These are phyloP conservation scores for Lojkania enalia DNA, from an alignment of 2,329 filamentous ascomycete species.

Conservation along the genomic window DNA sequence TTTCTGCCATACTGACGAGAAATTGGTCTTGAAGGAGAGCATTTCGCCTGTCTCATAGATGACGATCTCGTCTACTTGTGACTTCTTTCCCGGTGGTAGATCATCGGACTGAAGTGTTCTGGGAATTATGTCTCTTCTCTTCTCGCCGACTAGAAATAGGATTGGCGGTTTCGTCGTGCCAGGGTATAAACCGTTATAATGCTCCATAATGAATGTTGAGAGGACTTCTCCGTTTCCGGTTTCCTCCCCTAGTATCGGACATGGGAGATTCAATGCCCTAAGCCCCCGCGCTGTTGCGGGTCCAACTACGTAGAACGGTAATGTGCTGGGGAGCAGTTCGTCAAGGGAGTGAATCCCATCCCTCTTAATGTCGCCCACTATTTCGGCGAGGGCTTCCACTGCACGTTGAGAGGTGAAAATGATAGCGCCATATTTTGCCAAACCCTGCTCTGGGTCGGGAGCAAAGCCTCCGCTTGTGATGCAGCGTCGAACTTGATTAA, in stretches of 20 bases:
- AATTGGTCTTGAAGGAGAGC: constrained; percentile 73
- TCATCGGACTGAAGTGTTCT: constrained; percentile 67
- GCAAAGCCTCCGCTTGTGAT: constrained; percentile 53
- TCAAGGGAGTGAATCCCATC: constrained; percentile 25
- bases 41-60: constrained; percentile 88
- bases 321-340: constrained; percentile 50
- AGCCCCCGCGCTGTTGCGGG: constrained; percentile 80
- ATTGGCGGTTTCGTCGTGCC: constrained; percentile 60
- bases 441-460: constrained; percentile 16
- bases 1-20: constrained; percentile 56
- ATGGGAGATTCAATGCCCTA: constrained; percentile 51
- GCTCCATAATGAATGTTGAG: constrained; percentile 74
- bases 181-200: constrained; percentile 62
- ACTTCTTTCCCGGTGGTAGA: constrained; percentile 56
- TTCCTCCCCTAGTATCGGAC: constrained; percentile 74
- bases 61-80: constrained; percentile 75
- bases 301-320: constrained; percentile 76
- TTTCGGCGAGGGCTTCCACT: constrained; percentile 72
- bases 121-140: constrained; percentile 86
- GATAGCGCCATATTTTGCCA: constrained; percentile 68
- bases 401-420: constrained; percentile 85
- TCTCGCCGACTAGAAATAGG: constrained; percentile 88
- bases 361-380: constrained; percentile 61
- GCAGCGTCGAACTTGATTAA: constrained; percentile 57
- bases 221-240: constrained; percentile 84